Percentiles rank a stretch among this genome's conserved stretches.
Evolutionary conservation across 2,329 filamentous ascomycete genomes (phyloP).

Genomic region (Colletotrichum aenigma): DNA sequence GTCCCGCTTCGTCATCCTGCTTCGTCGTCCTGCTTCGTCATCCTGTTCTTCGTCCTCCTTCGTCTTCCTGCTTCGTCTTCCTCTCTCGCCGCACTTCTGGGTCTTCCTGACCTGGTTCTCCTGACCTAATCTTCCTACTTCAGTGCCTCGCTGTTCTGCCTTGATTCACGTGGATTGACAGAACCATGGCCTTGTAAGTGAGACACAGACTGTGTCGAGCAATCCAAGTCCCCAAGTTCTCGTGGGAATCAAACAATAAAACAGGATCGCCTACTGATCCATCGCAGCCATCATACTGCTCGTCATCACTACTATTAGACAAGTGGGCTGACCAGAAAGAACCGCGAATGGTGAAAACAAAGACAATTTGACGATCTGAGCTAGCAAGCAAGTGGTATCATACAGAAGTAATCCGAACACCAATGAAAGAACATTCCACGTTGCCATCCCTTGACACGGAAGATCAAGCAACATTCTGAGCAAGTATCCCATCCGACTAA

Average conservation of each 20-base stretch:
- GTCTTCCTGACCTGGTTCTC: too few relatives aligned
- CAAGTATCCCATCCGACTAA: neutral
- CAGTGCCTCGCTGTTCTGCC: too few relatives aligned
- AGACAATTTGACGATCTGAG: neutral
- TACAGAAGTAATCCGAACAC: neutral
- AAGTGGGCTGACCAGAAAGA: neutral
- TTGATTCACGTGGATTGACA: neutral
- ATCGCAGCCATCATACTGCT: neutral
- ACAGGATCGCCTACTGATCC: neutral
- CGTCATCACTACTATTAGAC: neutral
- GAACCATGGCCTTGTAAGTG: neutral
- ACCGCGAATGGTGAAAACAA: neutral
- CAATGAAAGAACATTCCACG: neutral
- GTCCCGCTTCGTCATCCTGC: too few relatives aligned
- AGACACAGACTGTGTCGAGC: rapidly evolving
- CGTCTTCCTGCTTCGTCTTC: too few relatives aligned
- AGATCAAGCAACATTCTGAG: neutral
- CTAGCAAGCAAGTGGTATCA: neutral
- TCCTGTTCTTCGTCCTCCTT: neutral
- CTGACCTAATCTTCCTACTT: too few relatives aligned
- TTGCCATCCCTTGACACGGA: neutral
- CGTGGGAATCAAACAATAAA: neutral
- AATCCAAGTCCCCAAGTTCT: neutral
- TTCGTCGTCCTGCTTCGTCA: neutral
- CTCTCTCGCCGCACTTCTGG: neutral